Base-by-base conservation (phyloP, 202 grass and related monocot species). In the Carex sylvatica region DNA sequence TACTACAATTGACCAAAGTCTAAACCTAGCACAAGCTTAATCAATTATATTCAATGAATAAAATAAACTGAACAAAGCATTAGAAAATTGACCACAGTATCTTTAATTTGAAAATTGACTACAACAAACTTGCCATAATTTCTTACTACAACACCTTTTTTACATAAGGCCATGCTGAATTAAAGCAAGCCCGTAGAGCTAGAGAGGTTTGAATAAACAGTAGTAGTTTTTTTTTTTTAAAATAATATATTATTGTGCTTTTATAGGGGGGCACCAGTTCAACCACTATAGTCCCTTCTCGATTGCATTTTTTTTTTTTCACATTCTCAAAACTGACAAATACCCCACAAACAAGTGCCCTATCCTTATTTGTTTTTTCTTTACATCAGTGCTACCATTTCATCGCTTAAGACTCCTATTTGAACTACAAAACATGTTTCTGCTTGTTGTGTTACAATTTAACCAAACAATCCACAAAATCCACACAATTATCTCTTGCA, bases 281-380 rank as follows among this genome's bases (percentile, higher is more conserved):
- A 30, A 51, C 7, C 2, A 46, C 18, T 70, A 14, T 23, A 31
- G 15, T 36, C 13, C 44, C 46, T 53, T 36, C 4, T 63, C 30
- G 44, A 56, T 16, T 61, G 55, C 56, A 80, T 68, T 40, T 9
- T 13, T 14, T 38, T 36, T 56, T 18, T n/a, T n/a, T n/a, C 24
- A 36, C 24, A 59, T 35, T n/a, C 74, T 61, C 31, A 79, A 79
- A 79, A 79, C 75, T 60, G 12, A 33, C 36, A 47, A 59, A 61
- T 36, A n/a, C 52, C 9, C 53, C 16, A 61, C 6, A 36, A 36
- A 36, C 4, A 38, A 56, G 8, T 79, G 26, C 19, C 19, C 4
- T 14, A 10, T 19, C 16, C 31, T 6, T 42, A 42, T 5, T 42
- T 42, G 0, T 42, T 67, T 19, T 60, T 10, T 24, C 8, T 31